Conservation (phyloP, 345 rosid genomes). For the Firmiana major region DNA sequence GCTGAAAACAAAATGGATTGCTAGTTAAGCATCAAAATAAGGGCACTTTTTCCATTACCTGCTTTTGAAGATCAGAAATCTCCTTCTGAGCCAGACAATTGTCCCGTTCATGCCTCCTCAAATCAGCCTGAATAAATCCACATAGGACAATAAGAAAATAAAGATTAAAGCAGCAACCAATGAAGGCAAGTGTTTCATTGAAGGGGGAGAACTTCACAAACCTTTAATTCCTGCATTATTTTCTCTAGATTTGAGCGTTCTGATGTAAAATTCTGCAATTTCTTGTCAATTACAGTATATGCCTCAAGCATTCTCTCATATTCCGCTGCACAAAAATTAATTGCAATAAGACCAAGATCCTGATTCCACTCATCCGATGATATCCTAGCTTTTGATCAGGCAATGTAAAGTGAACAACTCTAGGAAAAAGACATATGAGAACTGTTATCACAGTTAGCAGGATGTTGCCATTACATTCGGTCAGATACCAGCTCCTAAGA, state of each 20-base stretch:
- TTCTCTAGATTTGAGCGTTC: conserved; percentile 75
- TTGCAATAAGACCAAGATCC: neutral
- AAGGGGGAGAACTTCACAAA: conserved; percentile 17
- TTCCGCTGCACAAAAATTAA: conserved; percentile 56
- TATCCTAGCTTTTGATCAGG: neutral
- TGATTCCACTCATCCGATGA: neutral
- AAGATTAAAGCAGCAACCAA: conserved; percentile 1
- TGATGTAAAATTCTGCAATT: conserved; percentile 63
- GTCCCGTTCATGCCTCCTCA: conserved; percentile 81
- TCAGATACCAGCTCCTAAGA: neutral
- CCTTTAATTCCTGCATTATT: conserved; percentile 73
- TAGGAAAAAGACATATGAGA: neutral
- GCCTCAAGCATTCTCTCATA: conserved; percentile 87
- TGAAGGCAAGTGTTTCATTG: neutral
- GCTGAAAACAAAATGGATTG: neutral
- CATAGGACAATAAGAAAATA: neutral
- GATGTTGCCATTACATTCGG: neutral
- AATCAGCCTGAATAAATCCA: conserved; percentile 51
- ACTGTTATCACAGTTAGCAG: neutral
- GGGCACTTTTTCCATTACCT: conserved; percentile 38
- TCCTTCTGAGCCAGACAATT: conserved; percentile 63
- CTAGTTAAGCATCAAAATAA: neutral
- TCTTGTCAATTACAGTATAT: conserved; percentile 64
- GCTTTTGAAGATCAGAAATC: conserved; percentile 77
- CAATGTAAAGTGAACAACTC: neutral